Evolutionary conservation across 768 basidiomycete species (phyloP).

Genomic region (Leccinellum luteum): DNA sequence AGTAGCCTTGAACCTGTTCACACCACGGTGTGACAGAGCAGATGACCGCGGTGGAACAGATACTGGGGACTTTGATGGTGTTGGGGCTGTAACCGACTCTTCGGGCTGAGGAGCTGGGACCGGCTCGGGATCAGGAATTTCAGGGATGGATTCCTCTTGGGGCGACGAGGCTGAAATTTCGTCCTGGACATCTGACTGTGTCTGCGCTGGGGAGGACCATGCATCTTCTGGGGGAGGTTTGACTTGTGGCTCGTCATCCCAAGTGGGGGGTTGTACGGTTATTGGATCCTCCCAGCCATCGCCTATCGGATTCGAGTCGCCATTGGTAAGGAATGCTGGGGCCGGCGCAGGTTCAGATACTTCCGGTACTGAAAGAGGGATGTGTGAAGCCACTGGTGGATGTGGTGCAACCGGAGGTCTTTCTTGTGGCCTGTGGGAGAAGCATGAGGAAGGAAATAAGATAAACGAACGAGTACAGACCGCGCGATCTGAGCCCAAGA

Average conservation of each 20-base stretch:
- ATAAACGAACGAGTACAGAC: conserved; percentile 23
- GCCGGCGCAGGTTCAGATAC: conserved; percentile 17
- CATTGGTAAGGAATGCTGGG: conserved; percentile 28
- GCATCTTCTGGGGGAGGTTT: conserved; percentile 33
- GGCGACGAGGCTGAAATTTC: conserved; percentile 19
- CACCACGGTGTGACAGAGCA: conserved; percentile 51
- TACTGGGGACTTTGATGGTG: conserved; percentile 39
- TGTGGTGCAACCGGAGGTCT: conserved; percentile 51
- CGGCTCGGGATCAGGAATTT: conserved; percentile 15
- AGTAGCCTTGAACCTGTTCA: conserved; percentile 64
- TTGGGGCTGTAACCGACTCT: conserved; percentile 30
- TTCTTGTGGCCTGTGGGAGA: conserved; percentile 53
- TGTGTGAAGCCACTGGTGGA: conserved; percentile 22
- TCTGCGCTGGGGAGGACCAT: conserved; percentile 33
- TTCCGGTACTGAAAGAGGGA: conserved; percentile 21
- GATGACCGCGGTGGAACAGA: conserved; percentile 55
- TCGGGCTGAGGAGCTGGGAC: conserved; percentile 18
- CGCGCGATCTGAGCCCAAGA: conserved; percentile 87
- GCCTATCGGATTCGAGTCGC: conserved; percentile 35
- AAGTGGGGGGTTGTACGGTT: conserved; percentile 62
- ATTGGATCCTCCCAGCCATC: conserved; percentile 72
- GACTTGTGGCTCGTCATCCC: conserved; percentile 65
- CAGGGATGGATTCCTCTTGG: conserved; percentile 34
- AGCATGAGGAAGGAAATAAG: conserved; percentile 3
- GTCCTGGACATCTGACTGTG: conserved; percentile 19